Base-by-base conservation (phyloP, 169 alveolate genomes). In the Eimeria falciformis region DNA sequence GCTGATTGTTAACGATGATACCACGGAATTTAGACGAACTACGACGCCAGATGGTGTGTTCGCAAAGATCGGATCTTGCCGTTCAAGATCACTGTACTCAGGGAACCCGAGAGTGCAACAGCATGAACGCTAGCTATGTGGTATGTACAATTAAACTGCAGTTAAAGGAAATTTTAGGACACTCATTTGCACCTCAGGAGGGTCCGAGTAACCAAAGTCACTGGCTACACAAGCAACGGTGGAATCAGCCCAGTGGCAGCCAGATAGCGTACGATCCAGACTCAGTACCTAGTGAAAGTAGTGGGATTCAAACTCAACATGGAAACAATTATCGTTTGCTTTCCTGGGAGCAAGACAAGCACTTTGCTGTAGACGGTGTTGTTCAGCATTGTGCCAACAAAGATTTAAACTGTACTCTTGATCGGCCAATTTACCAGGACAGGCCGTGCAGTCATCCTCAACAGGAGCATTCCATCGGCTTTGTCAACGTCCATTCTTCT, bases 381-480 rank as follows among this genome's bases (percentile, higher is more conserved):
- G 43, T 65, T 45, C 85, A 40, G 23, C 18, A 45, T 4, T 75
- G 68, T 65, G 18, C 40, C 66, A n/a, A 11, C 43, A 65, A 25
- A 18, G 4, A n/a, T 33, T 33, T 33, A 6, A 46, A n/a, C 66
- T 27, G 58, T 56, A 27, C 37, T 37, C 27, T 73, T 21, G 55
- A 37, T 12, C 27, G 83, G 9, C 85, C 43, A 18, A 33, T 43
- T 21, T 75, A 29, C 65, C 37, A 58, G 17, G 37, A 11, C 45
- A 45, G 85, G 85, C 33, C 62, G 4, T 45, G 66, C 66, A 75
- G 85, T 29, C 85, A 75, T 14, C 62, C 85, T 7, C 85, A n/a
- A 29, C 27, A 11, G 12, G 75, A n/a, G 14, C 25, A 25, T 62
- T 62, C 18, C 75, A 9, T 29, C 25, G 75, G 75, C 75, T 6